phyloP scores from a whole-genome alignment of 805 yeast species.

The Suhomyces faveliae region DNA sequence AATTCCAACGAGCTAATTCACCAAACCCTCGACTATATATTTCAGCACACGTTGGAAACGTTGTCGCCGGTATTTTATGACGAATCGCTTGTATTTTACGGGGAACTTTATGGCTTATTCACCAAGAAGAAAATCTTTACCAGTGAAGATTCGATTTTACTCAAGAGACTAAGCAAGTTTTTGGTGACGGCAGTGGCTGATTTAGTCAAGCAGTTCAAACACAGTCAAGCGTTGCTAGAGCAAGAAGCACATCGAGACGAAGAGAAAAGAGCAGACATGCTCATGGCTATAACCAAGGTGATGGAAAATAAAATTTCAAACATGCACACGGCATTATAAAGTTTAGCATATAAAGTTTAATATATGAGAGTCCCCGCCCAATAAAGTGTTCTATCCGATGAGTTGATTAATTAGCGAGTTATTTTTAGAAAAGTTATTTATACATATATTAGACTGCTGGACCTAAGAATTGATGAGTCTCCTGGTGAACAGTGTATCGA shows the following conservation, averaged over 20 bases:
- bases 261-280: background rate
- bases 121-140: background rate
- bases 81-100: conserved; percentile 8
- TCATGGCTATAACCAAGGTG: background rate
- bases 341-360: no score
- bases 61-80: conserved; percentile 5
- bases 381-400: no score
- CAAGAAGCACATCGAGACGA: background rate
- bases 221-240: conserved; percentile 7
- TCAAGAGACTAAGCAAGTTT: conserved; percentile 5
- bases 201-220: conserved; percentile 3
- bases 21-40: background rate
- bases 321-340: no score
- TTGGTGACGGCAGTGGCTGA: conserved; percentile 5
- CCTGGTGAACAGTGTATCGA: conserved; percentile 33
- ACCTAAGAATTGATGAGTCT: no score
- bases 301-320: conserved; percentile 1
- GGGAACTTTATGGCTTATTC: conserved; percentile 1
- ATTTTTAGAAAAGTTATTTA: no score
- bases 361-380: no score
- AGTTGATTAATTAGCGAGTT: no score
- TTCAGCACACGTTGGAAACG: background rate
- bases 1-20: background rate
- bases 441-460: no score
- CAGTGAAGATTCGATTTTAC: background rate